Conservation (phyloP, 2,329 filamentous ascomycete species). For the Lasiodiplodia sp. region DNA sequence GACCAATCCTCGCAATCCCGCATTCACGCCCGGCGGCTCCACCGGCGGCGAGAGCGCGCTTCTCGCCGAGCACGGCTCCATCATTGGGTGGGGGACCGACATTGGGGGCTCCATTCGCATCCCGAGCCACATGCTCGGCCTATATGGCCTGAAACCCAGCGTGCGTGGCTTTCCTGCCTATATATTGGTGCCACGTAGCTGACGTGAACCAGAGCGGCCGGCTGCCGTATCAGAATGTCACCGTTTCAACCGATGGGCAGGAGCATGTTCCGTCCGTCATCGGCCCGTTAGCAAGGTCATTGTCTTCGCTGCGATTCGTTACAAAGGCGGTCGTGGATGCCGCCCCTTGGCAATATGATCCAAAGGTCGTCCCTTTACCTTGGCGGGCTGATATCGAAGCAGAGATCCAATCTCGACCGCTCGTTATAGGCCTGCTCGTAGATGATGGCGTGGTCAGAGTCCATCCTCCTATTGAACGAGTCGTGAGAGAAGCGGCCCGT, state of each 20-base stretch:
- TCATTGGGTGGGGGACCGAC: constrained; percentile 66
- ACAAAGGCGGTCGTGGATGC: constrained; percentile 64
- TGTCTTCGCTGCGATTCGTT: constrained; percentile 62
- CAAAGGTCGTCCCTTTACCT: constrained; percentile 70
- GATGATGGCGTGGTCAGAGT: constrained; percentile 23
- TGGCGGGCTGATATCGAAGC: constrained; percentile 59
- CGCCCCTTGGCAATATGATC: constrained; percentile 72
- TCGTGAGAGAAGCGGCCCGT: constrained; percentile 40
- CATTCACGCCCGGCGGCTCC: constrained; percentile 63
- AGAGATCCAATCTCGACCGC: constrained; percentile 63
- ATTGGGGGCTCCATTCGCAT: constrained; percentile 65
- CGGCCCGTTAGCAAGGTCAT: constrained; percentile 67
- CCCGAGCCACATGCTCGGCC: constrained; percentile 49
- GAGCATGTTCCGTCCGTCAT: constrained; percentile 68
- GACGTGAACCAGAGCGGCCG: constrained; percentile 54
- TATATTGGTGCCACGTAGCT: constrained; percentile 16
- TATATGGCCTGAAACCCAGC: constrained; percentile 41
- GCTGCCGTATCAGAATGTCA: constrained; percentile 54
- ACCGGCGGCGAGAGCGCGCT: constrained; percentile 67
- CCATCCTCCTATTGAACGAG: constrained; percentile 34
- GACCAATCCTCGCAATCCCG: constrained; percentile 52
- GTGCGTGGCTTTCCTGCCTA: constrained; percentile 8
- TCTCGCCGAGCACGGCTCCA: constrained; percentile 61
- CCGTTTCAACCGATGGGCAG: constrained; percentile 71
- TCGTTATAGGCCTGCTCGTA: constrained; percentile 40